A percentile compares a stretch with the other conserved stretches of the same genome.
Conservation (phyloP, 306 rosid genomes). For the Spatholobus suberectus region DNA sequence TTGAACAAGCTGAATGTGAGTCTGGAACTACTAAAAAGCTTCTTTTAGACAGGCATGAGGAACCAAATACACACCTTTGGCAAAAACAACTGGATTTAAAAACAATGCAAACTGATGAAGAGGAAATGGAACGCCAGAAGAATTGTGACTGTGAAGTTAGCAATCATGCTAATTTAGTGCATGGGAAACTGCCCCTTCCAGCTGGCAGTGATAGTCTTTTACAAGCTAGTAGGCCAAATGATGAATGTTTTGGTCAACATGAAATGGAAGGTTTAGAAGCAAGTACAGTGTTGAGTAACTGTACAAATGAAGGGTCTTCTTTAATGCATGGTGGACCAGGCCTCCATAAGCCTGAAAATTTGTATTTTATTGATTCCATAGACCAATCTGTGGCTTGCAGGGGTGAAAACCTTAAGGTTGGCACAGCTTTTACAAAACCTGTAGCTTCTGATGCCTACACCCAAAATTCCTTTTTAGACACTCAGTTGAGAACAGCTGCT, state of each 20-base stretch:
- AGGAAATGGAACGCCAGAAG: constrained; percentile 41
- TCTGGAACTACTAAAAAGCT: constrained; percentile 49
- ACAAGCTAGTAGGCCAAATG: constrained; percentile 38
- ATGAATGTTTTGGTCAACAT: constrained; percentile 45
- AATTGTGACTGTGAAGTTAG: constrained; percentile 39
- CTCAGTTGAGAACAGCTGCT: constrained; percentile 40
- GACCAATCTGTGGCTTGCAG: constrained; percentile 32
- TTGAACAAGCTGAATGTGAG: constrained; percentile 53
- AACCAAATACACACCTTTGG: constrained; percentile 43
- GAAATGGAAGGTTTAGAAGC: constrained; percentile 34
- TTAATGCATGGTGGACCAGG: constrained; percentile 28
- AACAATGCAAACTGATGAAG: constrained; percentile 37
- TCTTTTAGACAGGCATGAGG: constrained; percentile 47
- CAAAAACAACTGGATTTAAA: constrained; percentile 45
- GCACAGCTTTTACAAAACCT: constrained; percentile 23
- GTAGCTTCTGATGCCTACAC: constrained; percentile 40
- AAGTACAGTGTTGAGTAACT: constrained; percentile 17
- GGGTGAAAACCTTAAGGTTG: constrained; percentile 29
- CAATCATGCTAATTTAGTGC: constrained; percentile 43
- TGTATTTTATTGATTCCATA: constrained; percentile 41
- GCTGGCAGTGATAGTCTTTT: constrained; percentile 42
- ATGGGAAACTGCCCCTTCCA: constrained; percentile 45
- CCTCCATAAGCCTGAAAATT: constrained; percentile 37
- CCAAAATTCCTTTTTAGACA: constrained; percentile 17
- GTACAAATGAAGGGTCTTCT: constrained; percentile 38